Evolutionary conservation across 2,329 filamentous ascomycete genomes (phyloP).

Genomic region (Fusarium sp.): DNA sequence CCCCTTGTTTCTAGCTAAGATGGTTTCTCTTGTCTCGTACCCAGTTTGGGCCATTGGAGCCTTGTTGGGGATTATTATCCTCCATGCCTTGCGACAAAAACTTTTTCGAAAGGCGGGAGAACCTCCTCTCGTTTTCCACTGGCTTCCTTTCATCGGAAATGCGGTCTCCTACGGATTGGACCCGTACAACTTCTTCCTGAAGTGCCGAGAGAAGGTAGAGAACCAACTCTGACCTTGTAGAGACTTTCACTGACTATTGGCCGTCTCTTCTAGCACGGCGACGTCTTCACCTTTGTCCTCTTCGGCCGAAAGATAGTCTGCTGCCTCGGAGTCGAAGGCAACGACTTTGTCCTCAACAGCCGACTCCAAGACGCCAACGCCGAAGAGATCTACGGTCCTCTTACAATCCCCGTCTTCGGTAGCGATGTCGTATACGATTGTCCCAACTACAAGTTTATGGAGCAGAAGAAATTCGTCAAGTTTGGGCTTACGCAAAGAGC

Average conservation of each 20-base stretch:
- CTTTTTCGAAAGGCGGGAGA: slow-evolving; percentile 36
- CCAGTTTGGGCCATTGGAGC: slow-evolving; percentile 6
- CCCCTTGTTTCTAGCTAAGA: neutral
- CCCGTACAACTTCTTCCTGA: slow-evolving; percentile 73
- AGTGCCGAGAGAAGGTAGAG: slow-evolving; percentile 72
- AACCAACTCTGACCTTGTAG: rapidly evolving
- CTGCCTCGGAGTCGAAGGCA: slow-evolving; percentile 61
- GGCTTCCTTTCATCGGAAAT: slow-evolving; percentile 73
- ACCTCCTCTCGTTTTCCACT: slow-evolving; percentile 69
- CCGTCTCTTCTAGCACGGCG: slow-evolving; percentile 54
- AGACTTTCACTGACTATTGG: neutral
- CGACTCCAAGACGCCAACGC: slow-evolving; percentile 63
- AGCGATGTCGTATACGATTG: slow-evolving; percentile 86
- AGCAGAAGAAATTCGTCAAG: slow-evolving; percentile 88
- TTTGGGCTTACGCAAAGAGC: slow-evolving; percentile 74
- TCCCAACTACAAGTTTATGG: slow-evolving; percentile 86
- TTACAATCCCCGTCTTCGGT: slow-evolving; percentile 73
- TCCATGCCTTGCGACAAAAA: slow-evolving; percentile 29
- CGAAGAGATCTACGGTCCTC: slow-evolving; percentile 63
- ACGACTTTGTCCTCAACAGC: slow-evolving; percentile 67
- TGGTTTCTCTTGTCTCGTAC: slow-evolving; percentile 12
- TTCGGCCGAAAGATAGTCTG: slow-evolving; percentile 62
- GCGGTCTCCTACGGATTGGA: slow-evolving; percentile 79
- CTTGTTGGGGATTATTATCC: slow-evolving; percentile 5
- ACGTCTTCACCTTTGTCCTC: slow-evolving; percentile 65